phyloP scores from a whole-genome alignment of 2,329 filamentous ascomycete genomes.

The Karstenula rhodostoma region DNA sequence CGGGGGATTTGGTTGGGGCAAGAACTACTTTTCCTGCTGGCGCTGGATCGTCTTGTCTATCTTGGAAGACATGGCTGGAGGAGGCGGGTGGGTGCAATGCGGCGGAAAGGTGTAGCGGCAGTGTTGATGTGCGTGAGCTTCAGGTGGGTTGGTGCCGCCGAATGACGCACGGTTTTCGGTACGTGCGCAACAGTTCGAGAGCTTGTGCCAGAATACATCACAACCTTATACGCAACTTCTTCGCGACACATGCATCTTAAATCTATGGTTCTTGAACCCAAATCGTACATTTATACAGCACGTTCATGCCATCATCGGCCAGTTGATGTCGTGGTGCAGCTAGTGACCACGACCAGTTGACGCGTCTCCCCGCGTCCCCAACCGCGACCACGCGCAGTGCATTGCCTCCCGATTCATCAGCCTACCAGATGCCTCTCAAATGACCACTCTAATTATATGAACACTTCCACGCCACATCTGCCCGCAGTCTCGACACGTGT shows the following conservation, averaged over 20 bases:
- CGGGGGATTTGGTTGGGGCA: background rate
- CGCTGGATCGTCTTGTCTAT: slow-evolving; percentile 76
- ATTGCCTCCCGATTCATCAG: background rate
- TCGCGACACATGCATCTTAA: background rate
- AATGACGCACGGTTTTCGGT: slow-evolving; percentile 9
- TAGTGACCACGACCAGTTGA: too few relatives aligned
- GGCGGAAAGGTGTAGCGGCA: background rate
- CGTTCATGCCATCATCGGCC: background rate
- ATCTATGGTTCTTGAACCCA: background rate
- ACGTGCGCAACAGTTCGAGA: background rate
- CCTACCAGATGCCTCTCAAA: background rate
- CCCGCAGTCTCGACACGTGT: background rate
- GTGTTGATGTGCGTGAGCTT: slow-evolving; percentile 3
- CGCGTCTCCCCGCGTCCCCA: background rate
- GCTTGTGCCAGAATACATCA: background rate
- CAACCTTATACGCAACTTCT: background rate
- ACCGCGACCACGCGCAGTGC: background rate
- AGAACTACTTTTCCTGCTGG: slow-evolving; percentile 75
- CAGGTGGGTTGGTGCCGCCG: background rate
- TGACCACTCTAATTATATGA: background rate
- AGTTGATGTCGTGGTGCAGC: background rate
- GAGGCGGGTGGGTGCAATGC: background rate
- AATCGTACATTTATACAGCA: background rate
- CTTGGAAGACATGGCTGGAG: slow-evolving; percentile 52
- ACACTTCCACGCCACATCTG: background rate